Evolutionary conservation across 306 rosid species (phyloP), one percentile per base, ranked within the genome.

Genomic region (Fagus crenata): DNA sequence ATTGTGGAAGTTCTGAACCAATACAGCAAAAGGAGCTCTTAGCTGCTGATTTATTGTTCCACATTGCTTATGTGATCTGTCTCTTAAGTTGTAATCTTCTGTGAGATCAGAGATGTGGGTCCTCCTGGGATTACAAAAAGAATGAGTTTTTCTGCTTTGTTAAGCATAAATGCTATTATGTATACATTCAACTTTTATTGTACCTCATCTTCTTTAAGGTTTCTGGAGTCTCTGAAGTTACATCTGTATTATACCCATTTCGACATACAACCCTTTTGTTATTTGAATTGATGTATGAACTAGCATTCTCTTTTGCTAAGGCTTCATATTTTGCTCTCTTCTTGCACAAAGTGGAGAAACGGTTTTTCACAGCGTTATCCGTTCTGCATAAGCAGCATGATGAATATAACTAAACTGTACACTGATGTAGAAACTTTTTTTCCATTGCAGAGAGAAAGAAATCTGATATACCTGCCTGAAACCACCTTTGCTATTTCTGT

Each of bases 401-500:
- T 33, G 49, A 51, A 74, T 53, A 49, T 75, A 78, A 75, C 76
- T 69, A 15, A 33, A 41, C 73, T 33, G 76, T 51, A 36, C 46
- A 39, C 39, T 40, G 35, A 3, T 8, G 60, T 22, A n/a, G 12
- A n/a, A 72, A 39, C 35, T 18, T 39, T 11, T 65, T 42, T 82
- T 72, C 28, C 4, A 40, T 49, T 53, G 18, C 74, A 64, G 3
- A 35, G 61, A 73, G 51, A 5, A 13, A 69, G 69, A 79, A 65
- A 32, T 18, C 36, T 4, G 60, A 60, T 69, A 78, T 88, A 96
- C 99, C 99, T 96, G 91, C 99, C 99, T 83, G 99, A 93, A 86
- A 96, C 98, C 85, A 96, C 99, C 89, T 93, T 96, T 2, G 99
- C 98, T 83, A 96, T 96, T 84, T 96, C 99, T 33, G 99, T 96